Conservation (phyloP, 2,329 filamentous ascomycete genomes). For the Scedosporium aurantiacum region DNA sequence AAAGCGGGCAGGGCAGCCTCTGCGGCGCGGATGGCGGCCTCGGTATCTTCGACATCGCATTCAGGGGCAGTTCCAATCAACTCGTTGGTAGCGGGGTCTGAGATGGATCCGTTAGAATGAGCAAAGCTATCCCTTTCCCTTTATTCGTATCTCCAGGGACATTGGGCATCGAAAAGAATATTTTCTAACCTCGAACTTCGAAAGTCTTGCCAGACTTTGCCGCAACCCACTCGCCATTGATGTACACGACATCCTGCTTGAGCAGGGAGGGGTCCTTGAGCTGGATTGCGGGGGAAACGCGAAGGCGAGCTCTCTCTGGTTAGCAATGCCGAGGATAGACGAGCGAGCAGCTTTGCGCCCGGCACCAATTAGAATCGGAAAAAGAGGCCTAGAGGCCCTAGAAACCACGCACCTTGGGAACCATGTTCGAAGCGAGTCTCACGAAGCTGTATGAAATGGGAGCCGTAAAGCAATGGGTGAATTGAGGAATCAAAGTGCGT, state of each 20-base stretch:
- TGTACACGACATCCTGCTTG: slow-evolving; percentile 70
- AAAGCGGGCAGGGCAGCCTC: slow-evolving; percentile 63
- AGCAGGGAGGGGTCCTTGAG: slow-evolving; percentile 72
- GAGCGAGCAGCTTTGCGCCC: background rate
- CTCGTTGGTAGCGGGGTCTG: slow-evolving; percentile 74
- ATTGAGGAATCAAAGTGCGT: slow-evolving; percentile 19
- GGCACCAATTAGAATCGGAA: background rate
- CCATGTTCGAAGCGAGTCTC: slow-evolving; percentile 36
- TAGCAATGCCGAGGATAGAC: background rate
- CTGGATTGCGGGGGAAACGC: slow-evolving; percentile 25
- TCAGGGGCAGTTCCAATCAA: slow-evolving; percentile 78
- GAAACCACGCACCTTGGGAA: slow-evolving; percentile 26
- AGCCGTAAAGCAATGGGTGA: slow-evolving; percentile 20
- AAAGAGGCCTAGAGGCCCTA: no score
- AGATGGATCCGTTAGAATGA: background rate
- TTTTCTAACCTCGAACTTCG: slow-evolving; percentile 56
- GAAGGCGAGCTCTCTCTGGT: background rate
- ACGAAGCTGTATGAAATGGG: slow-evolving; percentile 16
- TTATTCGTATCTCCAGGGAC: no score
- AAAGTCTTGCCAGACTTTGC: slow-evolving; percentile 87
- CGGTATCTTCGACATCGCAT: slow-evolving; percentile 66
- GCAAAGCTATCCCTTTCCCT: no score
- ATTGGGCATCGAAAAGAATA: background rate
- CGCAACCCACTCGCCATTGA: slow-evolving; percentile 86
- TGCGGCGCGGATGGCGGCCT: slow-evolving; percentile 75